Evolutionary conservation across 2,329 filamentous ascomycete genomes (phyloP).

Genomic region (Fusarium sp.): DNA sequence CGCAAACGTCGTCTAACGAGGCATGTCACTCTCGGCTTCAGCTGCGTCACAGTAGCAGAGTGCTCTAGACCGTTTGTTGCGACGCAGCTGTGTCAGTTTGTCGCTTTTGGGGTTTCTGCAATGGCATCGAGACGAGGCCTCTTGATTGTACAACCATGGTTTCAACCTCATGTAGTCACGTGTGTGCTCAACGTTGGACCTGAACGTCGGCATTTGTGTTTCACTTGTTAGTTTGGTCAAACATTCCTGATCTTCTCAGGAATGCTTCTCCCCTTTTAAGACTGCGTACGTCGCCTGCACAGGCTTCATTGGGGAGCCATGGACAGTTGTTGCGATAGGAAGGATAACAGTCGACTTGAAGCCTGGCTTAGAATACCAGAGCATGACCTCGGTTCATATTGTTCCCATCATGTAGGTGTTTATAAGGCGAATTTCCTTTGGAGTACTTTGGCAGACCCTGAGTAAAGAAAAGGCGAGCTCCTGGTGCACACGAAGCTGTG

Average conservation of each 20-base stretch:
- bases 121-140: constrained; percentile 13
- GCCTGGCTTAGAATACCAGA: not conserved
- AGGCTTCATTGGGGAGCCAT: not conserved
- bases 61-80: constrained; percentile 1
- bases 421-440: not conserved
- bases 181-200: not conserved
- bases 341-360: not conserved
- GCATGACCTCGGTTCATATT: not conserved
- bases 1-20: constrained; percentile 31
- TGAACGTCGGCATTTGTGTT: constrained; percentile 10
- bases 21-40: constrained; percentile 16
- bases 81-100: not conserved
- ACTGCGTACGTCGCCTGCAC: not conserved
- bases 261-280: not conserved
- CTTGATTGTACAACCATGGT: constrained; percentile 2
- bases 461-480: constrained; percentile 14
- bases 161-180: constrained; percentile 10
- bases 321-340: not conserved
- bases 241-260: constrained; percentile 16
- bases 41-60: constrained; percentile 18
- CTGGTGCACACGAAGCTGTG: not conserved
- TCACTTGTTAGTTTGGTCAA: constrained; percentile 8
- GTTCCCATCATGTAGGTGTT: not conserved
- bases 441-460: not conserved
- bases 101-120: not conserved